Base-by-base conservation (phyloP, 2,329 filamentous ascomycete genomes). In the Colletotrichum sp. region DNA sequence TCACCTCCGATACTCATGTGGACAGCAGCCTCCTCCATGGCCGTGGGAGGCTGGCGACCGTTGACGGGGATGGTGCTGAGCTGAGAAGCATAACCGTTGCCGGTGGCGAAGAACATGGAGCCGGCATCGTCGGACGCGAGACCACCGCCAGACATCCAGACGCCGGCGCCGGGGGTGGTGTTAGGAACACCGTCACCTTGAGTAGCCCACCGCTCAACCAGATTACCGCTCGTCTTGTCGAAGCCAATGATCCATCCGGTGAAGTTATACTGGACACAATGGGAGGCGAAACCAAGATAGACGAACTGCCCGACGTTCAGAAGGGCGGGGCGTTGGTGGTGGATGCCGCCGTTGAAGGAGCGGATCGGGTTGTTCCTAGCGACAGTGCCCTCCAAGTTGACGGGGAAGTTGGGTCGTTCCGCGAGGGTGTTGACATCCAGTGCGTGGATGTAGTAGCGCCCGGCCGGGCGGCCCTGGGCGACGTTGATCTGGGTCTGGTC, bases 261-360 rank as follows among this genome's bases (percentile, higher is more conserved):
- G 76, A 90, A 90, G 78, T 91, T 90, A 79, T 87, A 91, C 71
- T 88, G 84, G 28, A 90, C 89, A 65, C 89, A 91, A 75, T 91
- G 87, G 12, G 88, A 89, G 1, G 88, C 89, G 75, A 91, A 91
- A 0, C 85, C 89, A 1, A 86, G 88, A 69, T 90, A 90, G 7
- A 91, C 82, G 58, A 84, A 85, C 66, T 86, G 83, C 3, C 87
- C 87, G 0, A 87, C 81, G 28, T 88, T 82, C 2, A 87, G 82
- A 14, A 91, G 79, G 5, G 84, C 86, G 0, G 90, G 88, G 9
- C 89, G 84, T 78, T 91, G 89, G 36, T 89, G 84, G 48, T 89
- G 85, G 5, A 89, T 86, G 1, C 90, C 90, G 5, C 88, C 89
- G 8, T 87, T 83, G 76, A 91, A 90, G 76, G 86, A 87, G n/a